Evolutionary conservation across 768 basidiomycete species (phyloP).

Genomic region (Pisolithus sp.): DNA sequence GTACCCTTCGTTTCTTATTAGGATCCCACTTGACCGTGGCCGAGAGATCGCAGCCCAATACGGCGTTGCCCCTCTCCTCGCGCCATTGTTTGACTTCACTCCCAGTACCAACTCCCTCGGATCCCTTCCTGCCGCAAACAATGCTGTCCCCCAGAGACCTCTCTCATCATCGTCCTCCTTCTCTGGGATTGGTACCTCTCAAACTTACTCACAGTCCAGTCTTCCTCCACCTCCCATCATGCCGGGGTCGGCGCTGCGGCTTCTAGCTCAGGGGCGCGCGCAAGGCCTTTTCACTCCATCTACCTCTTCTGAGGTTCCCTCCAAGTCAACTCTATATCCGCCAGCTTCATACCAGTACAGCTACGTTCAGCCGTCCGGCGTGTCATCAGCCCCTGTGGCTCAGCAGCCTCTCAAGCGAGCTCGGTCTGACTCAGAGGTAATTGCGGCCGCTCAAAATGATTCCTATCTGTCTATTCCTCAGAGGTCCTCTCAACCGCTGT

Average conservation of each 20-base stretch:
- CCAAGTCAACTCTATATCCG: conserved; percentile 46
- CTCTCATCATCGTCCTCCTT: conserved; percentile 66
- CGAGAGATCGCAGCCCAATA: conserved; percentile 89
- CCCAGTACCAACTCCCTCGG: conserved; percentile 67
- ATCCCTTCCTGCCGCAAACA: conserved; percentile 53
- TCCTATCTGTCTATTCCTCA: conserved; percentile 5
- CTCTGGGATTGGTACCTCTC: conserved; percentile 39
- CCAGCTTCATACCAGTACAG: conserved; percentile 44
- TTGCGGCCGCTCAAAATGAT: conserved; percentile 12
- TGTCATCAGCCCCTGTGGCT: conserved; percentile 45
- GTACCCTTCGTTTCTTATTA: conserved; percentile 35
- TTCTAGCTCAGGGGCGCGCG: conserved; percentile 79
- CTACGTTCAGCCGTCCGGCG: conserved; percentile 43
- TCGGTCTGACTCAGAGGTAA: conserved; percentile 61
- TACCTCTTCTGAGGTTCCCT: conserved; percentile 50
- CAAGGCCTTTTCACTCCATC: conserved; percentile 85
- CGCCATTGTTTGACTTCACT: conserved; percentile 90
- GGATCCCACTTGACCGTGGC: conserved; percentile 95
- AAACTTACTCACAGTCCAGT: conserved; percentile 44
- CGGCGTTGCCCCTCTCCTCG: conserved; percentile 81
- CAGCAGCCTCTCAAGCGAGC: conserved; percentile 50
- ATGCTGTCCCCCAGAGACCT: conserved; percentile 50
- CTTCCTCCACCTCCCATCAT: conserved; percentile 80
- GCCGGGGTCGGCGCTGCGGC: conserved; percentile 79
- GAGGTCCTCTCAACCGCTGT: conserved; percentile 18